Base-by-base conservation (phyloP, 2,329 filamentous ascomycete species). In the Alternaria postmessia region DNA sequence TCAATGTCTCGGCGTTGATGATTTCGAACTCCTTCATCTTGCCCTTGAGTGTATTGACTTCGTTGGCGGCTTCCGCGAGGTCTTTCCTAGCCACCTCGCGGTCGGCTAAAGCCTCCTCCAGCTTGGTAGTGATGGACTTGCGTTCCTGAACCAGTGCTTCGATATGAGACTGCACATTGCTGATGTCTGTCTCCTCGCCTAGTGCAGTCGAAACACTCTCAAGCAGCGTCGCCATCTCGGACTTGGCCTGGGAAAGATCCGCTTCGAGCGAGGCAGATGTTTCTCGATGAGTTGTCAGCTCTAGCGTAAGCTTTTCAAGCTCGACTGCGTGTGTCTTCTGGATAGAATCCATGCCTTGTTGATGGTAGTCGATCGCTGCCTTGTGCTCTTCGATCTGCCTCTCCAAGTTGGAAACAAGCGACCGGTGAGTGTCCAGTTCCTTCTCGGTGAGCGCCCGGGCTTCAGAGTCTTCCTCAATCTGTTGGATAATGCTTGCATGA, bases 401-500 rank as follows among this genome's bases (percentile, higher is more conserved):
- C 72, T 88, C 85, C 14, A 89, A 77, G 52, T 87, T 85, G 3
- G 81, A 71, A 20, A 88, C 82, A 32, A 86, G 82, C 34, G 81
- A 79, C 57, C 79, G 78, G 73, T 85, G 82, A 36, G 80, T 81
- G n/a, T 80, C 61, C 6, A 88, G 79, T 60, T 88, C 83, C 53
- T 80, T 81, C 63, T 82, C 81, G 16, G 81, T 83, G 20, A 85
- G 77, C 22, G 88, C 86, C 54, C 88, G 87, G 0, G 87, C 84
- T 53, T 87, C 84, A 8, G 85, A 83, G 44, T 89, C 85, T 54
- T 90, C 85, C 39, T 92, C 87, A 11, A 96, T 84, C 69, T 94
- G 86, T 47, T 85, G 80, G 70, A 88, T 87, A 51, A 91, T 86
- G 26, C 85, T 84, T 32, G 85, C 78, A 73, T 96, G 90, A 4